Percentiles rank a stretch among this genome's conserved stretches.
Evolutionary conservation across 2,329 filamentous ascomycete species (phyloP).

Genomic region (Verticillium longisporum): DNA sequence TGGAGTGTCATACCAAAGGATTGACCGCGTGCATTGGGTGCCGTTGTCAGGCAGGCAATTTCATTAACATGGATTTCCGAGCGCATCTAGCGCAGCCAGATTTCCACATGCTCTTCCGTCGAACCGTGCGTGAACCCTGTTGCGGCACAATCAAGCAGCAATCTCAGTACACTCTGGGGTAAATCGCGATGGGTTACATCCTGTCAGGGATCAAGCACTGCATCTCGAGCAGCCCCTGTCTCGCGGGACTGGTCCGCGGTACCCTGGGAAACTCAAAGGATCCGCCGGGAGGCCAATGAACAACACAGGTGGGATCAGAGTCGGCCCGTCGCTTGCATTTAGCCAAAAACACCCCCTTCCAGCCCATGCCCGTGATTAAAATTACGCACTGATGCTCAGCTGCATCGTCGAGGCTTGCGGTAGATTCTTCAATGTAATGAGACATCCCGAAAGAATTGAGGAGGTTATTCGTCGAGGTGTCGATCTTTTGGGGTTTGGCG

Average conservation of each 20-base stretch:
- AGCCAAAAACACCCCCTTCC: neutral
- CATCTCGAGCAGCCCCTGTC: neutral
- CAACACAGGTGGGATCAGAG: neutral
- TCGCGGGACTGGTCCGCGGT: neutral
- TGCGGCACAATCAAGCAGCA: neutral
- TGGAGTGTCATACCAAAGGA: neutral
- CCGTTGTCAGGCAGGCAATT: neutral
- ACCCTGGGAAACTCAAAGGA: neutral
- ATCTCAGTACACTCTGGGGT: neutral
- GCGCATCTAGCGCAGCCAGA: too few relatives aligned
- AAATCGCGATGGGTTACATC: neutral
- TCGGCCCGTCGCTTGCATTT: neutral
- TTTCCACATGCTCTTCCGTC: too few relatives aligned
- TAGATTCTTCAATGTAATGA: neutral
- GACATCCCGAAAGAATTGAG: neutral
- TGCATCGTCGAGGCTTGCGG: slow-evolving; percentile 2
- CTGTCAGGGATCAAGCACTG: neutral
- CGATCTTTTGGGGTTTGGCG: neutral
- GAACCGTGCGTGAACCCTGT: too few relatives aligned
- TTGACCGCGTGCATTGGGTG: neutral
- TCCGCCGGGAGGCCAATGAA: neutral
- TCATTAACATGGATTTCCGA: too few relatives aligned
- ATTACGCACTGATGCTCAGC: neutral
- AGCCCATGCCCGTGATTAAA: neutral
- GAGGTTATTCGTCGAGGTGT: neutral